phyloP scores from a whole-genome alignment of 495 filamentous ascomycete genomes.

The Daldinia caldariorum region DNA sequence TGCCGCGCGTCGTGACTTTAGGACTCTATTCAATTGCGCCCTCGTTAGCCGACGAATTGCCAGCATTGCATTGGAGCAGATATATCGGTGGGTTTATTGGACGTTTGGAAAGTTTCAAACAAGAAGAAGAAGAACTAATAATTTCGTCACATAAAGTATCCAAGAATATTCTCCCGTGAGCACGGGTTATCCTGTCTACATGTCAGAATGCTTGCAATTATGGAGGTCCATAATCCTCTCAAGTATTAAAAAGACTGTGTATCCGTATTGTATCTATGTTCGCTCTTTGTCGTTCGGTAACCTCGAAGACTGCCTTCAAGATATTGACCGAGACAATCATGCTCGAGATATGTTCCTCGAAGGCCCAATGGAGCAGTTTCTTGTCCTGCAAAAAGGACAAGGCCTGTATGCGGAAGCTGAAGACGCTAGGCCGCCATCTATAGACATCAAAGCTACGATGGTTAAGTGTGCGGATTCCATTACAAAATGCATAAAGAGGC shows the following conservation, averaged over 20 bases:
- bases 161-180: slow-evolving; percentile 37
- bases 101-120: background rate
- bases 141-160: slow-evolving; percentile 10
- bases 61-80: slow-evolving; percentile 63
- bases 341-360: slow-evolving; percentile 61
- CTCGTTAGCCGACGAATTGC: slow-evolving; percentile 62
- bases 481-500: slow-evolving; percentile 48
- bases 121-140: slow-evolving; percentile 19
- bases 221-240: slow-evolving; percentile 79
- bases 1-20: slow-evolving; percentile 61
- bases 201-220: slow-evolving; percentile 64
- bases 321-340: slow-evolving; percentile 55
- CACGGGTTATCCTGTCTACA: slow-evolving; percentile 36
- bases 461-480: slow-evolving; percentile 46
- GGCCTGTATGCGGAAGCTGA: no score
- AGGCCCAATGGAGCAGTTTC: slow-evolving; percentile 55
- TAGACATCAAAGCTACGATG: slow-evolving; percentile 39
- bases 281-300: slow-evolving; percentile 69
- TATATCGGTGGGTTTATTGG: slow-evolving; percentile 66
- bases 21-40: slow-evolving; percentile 66
- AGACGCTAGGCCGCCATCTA: background rate
- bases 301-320: slow-evolving; percentile 65
- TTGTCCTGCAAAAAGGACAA: slow-evolving; percentile 19
- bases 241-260: slow-evolving; percentile 68
- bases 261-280: slow-evolving; percentile 76